phyloP scores from a whole-genome alignment of 352 stramenopile genomes.

The Phytopythium boreale region DNA sequence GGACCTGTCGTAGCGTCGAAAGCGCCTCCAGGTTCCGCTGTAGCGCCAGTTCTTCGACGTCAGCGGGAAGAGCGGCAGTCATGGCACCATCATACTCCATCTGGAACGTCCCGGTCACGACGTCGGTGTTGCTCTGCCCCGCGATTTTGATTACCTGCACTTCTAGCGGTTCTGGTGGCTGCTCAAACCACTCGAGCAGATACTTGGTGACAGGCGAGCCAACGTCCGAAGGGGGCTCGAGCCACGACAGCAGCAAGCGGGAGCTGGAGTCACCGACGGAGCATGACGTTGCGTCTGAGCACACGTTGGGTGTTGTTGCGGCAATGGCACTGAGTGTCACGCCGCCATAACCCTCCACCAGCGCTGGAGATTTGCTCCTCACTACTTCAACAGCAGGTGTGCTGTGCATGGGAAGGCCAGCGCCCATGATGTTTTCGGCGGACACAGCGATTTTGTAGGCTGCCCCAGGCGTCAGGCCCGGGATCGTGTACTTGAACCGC shows the following conservation, averaged over 20 bases:
- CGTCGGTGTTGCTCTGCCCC: conserved; percentile 26
- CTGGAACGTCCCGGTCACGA: conserved; percentile 73
- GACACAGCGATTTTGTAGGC: conserved; percentile 53
- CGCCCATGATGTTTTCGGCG: conserved; percentile 78
- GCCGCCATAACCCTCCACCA: conserved; percentile 44
- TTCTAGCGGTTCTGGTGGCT: conserved; percentile 34
- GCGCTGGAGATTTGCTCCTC: conserved; percentile 42
- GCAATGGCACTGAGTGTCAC: conserved; percentile 56
- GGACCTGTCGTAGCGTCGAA: conserved; percentile 59
- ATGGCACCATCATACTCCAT: conserved; percentile 50
- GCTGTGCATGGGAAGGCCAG: conserved; percentile 22
- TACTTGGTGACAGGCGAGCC: conserved; percentile 61
- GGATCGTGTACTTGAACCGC: conserved; percentile 72
- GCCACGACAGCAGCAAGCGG: conserved; percentile 52
- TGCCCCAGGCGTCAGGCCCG: conserved; percentile 32
- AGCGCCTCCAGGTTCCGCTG: conserved; percentile 60
- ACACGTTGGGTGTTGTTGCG: conserved; percentile 15
- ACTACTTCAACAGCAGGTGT: conserved; percentile 59
- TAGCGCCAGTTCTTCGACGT: conserved; percentile 60
- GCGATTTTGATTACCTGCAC: conserved; percentile 73
- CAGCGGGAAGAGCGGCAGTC: conserved; percentile 49
- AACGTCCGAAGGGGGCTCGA: conserved; percentile 32
- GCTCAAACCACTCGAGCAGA: conserved; percentile 72
- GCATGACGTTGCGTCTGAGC: conserved; percentile 3
- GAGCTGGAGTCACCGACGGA: conserved; percentile 37